Conservation (phyloP, 2,329 filamentous ascomycete genomes). For the Beauveria sp. region DNA sequence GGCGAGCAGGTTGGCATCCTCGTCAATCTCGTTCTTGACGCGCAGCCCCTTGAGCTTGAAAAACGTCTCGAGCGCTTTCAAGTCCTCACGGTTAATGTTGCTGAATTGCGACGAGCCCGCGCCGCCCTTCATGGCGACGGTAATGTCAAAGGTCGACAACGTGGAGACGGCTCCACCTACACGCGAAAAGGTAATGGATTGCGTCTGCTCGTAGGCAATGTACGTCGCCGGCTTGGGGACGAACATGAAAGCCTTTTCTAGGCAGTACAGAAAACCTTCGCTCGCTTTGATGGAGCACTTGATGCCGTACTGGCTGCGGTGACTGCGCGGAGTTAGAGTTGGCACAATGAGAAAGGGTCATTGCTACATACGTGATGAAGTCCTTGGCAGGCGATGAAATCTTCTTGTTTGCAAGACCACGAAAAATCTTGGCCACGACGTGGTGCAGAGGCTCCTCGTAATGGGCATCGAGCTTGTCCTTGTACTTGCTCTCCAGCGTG, state of each 20-base stretch:
- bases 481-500: slow-evolving; percentile 73
- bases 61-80: slow-evolving; percentile 92
- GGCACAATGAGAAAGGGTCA: neutral
- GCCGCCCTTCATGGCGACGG: slow-evolving; percentile 82
- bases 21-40: slow-evolving; percentile 97
- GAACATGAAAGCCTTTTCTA: slow-evolving; percentile 98
- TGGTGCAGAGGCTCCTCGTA: slow-evolving; percentile 93
- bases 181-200: slow-evolving; percentile 88
- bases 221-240: slow-evolving; percentile 97
- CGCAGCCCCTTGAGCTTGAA: slow-evolving; percentile 93
- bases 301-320: slow-evolving; percentile 88
- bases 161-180: slow-evolving; percentile 91
- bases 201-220: slow-evolving; percentile 88
- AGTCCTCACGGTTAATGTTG: slow-evolving; percentile 98
- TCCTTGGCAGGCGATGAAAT: slow-evolving; percentile 90
- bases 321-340: slow-evolving; percentile 36
- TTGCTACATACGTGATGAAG: slow-evolving; percentile 61
- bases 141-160: slow-evolving; percentile 94
- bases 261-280: slow-evolving; percentile 91
- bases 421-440: slow-evolving; percentile 92
- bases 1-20: slow-evolving; percentile 74
- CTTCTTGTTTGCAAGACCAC: slow-evolving; percentile 89
- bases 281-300: slow-evolving; percentile 99
- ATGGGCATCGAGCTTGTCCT: slow-evolving; percentile 77
- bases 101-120: slow-evolving; percentile 89